A percentile compares a stretch with the other conserved stretches of the same genome.
Conservation (phyloP, 1,284 basidiomycete species). For the Heliocybe sulcata region DNA sequence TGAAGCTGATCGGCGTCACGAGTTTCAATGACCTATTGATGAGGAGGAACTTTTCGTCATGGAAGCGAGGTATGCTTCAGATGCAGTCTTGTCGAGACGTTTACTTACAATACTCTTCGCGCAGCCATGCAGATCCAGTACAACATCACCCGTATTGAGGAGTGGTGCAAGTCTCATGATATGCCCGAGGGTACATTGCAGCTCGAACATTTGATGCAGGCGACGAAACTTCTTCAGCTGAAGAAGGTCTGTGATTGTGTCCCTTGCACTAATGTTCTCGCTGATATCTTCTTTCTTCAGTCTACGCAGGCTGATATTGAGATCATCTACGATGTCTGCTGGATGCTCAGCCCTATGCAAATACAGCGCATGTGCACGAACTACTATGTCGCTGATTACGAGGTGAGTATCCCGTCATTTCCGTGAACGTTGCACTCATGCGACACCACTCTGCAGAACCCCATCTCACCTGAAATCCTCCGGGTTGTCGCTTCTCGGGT, state of each 20-base stretch:
- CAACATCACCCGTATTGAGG: conserved; percentile 97
- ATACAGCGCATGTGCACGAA: conserved; percentile 98
- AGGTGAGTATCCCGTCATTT: conserved; percentile 41
- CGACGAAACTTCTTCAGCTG: conserved; percentile 95
- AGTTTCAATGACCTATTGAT: conserved; percentile 99
- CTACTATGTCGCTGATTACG: conserved; percentile 98
- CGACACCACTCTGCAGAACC: conserved; percentile 51
- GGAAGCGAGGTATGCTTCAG: conserved; percentile 84
- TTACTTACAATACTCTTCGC: no score
- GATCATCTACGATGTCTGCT: conserved; percentile 98
- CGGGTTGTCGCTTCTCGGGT: conserved; percentile 94
- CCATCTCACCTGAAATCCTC: conserved; percentile 93
- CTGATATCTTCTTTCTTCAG: conserved; percentile 30
- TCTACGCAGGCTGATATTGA: conserved; percentile 91
- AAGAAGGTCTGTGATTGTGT: conserved; percentile 72
- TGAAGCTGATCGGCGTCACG: conserved; percentile 95
- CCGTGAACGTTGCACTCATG: conserved; percentile 2
- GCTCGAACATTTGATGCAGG: conserved; percentile 98
- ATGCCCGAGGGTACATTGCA: conserved; percentile 99
- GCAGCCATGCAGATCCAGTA: conserved; percentile 99
- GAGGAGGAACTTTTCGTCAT: conserved; percentile 98
- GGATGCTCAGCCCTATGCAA: conserved; percentile 99
- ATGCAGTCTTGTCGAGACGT: no score
- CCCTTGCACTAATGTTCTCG: conserved; percentile 1
- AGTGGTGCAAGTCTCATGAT: conserved; percentile 96